Percentiles rank a stretch among this genome's conserved stretches.
These are phyloP conservation scores for Wickerhamomyces bisporus DNA, from an alignment of 805 yeast genomes.

Conservation along the genomic window DNA sequence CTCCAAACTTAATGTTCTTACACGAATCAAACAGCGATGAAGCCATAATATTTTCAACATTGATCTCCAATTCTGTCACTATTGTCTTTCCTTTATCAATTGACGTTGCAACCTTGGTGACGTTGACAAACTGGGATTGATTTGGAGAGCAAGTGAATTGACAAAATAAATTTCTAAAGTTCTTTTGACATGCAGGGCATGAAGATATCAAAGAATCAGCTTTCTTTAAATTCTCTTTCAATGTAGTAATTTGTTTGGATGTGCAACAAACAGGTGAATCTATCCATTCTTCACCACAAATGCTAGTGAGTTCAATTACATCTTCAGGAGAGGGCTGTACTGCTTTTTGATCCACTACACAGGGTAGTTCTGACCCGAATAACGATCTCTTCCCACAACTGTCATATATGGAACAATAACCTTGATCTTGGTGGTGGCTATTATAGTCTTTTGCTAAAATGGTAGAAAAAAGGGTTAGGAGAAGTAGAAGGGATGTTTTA, in stretches of 20 bases:
- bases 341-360: slow-evolving; percentile 55
- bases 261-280: slow-evolving; percentile 63
- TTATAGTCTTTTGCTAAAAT: background rate
- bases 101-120: slow-evolving; percentile 47
- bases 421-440: slow-evolving; percentile 3
- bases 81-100: slow-evolving; percentile 45
- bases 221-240: slow-evolving; percentile 59
- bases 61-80: slow-evolving; percentile 68
- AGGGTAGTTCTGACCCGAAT: slow-evolving; percentile 78
- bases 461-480: too few species aligned
- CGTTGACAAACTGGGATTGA: slow-evolving; percentile 69
- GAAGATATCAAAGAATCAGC: slow-evolving; percentile 80
- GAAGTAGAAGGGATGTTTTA: too few species aligned
- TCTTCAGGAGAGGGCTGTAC: slow-evolving; percentile 36
- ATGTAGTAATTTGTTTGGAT: slow-evolving; percentile 47
- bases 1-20: slow-evolving; percentile 83
- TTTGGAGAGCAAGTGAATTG: slow-evolving; percentile 86
- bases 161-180: slow-evolving; percentile 81
- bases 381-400: slow-evolving; percentile 74
- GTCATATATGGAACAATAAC: slow-evolving; percentile 32
- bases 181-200: slow-evolving; percentile 89
- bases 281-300: slow-evolving; percentile 74
- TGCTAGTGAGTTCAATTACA: slow-evolving; percentile 40
- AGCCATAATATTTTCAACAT: slow-evolving; percentile 54
- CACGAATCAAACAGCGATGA: slow-evolving; percentile 72